Conservation (phyloP, 2,329 filamentous ascomycete species). For the Madurella mycetomatis region DNA sequence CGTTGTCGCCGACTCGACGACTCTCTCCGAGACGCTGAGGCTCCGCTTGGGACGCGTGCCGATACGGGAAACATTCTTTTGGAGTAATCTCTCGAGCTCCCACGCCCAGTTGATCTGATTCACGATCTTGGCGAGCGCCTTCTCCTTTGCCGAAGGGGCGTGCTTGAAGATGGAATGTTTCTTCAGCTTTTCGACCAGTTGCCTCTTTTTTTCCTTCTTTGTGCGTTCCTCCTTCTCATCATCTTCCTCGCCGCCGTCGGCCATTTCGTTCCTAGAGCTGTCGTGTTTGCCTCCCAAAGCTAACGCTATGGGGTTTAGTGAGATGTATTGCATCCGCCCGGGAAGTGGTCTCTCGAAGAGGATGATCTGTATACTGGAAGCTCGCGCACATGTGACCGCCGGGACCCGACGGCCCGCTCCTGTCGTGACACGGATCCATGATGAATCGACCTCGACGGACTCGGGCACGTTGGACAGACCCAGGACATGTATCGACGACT, state of each 20-base stretch:
- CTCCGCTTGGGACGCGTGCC: slow-evolving; percentile 76
- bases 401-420: slow-evolving; percentile 55
- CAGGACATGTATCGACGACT: slow-evolving; percentile 76
- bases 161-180: slow-evolving; percentile 80
- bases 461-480: slow-evolving; percentile 69
- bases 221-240: slow-evolving; percentile 62
- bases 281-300: slow-evolving; percentile 70
- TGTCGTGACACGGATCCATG: slow-evolving; percentile 61
- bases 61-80: slow-evolving; percentile 84
- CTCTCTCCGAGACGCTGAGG: slow-evolving; percentile 87
- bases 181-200: slow-evolving; percentile 79
- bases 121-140: slow-evolving; percentile 72
- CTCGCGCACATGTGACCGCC: slow-evolving; percentile 65
- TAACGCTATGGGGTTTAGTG: slow-evolving; percentile 80
- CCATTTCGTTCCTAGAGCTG: slow-evolving; percentile 32
- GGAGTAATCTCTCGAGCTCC: slow-evolving; percentile 79
- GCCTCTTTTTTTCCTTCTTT: slow-evolving; percentile 55
- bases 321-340: slow-evolving; percentile 92
- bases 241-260: slow-evolving; percentile 60
- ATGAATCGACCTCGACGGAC: slow-evolving; percentile 56
- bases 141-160: slow-evolving; percentile 74
- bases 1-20: slow-evolving; percentile 88
- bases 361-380: slow-evolving; percentile 77
- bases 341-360: slow-evolving; percentile 84
- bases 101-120: slow-evolving; percentile 95